These are phyloP conservation scores for Moesziomyces globuligerus DNA, from an alignment of 1,284 basidiomycete genomes.

Conservation along the genomic window DNA sequence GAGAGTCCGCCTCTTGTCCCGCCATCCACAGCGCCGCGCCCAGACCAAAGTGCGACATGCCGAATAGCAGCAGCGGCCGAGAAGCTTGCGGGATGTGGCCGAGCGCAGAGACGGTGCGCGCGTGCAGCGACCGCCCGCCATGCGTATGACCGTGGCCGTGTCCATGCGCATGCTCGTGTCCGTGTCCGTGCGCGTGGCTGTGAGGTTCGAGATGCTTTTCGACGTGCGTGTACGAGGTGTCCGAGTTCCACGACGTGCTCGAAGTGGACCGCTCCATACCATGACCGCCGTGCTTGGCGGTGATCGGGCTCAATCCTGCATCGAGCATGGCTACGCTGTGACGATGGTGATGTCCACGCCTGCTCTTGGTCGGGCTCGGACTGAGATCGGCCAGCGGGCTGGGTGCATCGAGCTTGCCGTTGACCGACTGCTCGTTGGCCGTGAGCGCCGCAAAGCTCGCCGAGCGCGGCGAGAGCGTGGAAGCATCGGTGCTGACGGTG, in stretches of 20 bases:
- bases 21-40: conserved; percentile 80
- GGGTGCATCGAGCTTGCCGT: conserved; percentile 17
- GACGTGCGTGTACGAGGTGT: conserved; percentile 10
- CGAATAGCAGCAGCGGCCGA: conserved; percentile 69
- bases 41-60: conserved; percentile 70
- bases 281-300: conserved; percentile 18
- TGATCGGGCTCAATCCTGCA: conserved; percentile 25
- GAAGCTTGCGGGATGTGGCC: conserved; percentile 65
- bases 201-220: conserved; percentile 10
- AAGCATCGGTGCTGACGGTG: conserved; percentile 44
- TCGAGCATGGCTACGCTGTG: conserved; percentile 58
- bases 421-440: conserved; percentile 5
- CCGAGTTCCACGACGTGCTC: conserved; percentile 25
- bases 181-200: conserved; percentile 6
- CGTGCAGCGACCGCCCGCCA: conserved; percentile 22
- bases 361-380: conserved; percentile 47
- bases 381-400: conserved; percentile 20
- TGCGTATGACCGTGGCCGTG: conserved; percentile 25
- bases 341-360: conserved; percentile 54
- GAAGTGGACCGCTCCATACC: conserved; percentile 38
- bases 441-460: conserved; percentile 40
- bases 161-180: conserved; percentile 16
- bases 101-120: conserved; percentile 40
- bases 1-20: conserved; percentile 88
- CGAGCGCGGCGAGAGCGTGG: conserved; percentile 41